Percentiles rank a stretch among this genome's conserved stretches.
Conservation (phyloP, 75 land plant species). For the Selaginella moellendorffii region DNA sequence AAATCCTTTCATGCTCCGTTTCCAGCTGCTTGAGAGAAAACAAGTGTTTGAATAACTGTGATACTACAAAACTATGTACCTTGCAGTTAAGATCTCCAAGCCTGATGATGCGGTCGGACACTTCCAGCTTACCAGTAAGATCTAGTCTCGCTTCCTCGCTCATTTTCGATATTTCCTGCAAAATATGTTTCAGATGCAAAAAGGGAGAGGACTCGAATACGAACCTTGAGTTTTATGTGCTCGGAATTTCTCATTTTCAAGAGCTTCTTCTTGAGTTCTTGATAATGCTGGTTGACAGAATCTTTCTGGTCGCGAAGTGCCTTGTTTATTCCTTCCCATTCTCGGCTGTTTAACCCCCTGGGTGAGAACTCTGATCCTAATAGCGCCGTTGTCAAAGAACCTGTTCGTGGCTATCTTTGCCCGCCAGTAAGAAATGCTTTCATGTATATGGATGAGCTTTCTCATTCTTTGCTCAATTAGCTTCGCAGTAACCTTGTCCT, state of each 20-base stretch:
- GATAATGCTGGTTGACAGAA: constrained; percentile 20
- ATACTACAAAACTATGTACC: background rate
- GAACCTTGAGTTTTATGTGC: constrained; percentile 26
- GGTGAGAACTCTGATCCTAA: too few species aligned
- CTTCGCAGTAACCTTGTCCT: constrained; percentile 23
- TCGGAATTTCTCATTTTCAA: constrained; percentile 13
- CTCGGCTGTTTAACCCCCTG: constrained; percentile 25
- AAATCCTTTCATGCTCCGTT: constrained; percentile 24
- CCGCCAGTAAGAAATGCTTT: constrained; percentile 28
- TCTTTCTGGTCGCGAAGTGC: constrained; percentile 24
- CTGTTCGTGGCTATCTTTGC: constrained; percentile 22
- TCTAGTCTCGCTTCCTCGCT: constrained; percentile 17
- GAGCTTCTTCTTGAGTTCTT: constrained; percentile 16
- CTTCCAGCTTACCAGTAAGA: constrained; percentile 10
- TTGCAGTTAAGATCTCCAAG: constrained; percentile 13
- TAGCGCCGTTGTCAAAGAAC: too few species aligned
- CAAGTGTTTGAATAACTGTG: background rate
- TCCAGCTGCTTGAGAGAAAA: constrained; percentile 13
- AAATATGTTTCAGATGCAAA: background rate
- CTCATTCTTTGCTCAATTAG: constrained; percentile 32
- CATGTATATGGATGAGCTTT: constrained; percentile 27
- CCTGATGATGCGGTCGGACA: constrained; percentile 12
- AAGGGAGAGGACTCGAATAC: background rate
- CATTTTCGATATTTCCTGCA: constrained; percentile 21
- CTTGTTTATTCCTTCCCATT: constrained; percentile 22